Conservation (phyloP, 148 eudicot genomes). For the Rhododendron ferrugineum region DNA sequence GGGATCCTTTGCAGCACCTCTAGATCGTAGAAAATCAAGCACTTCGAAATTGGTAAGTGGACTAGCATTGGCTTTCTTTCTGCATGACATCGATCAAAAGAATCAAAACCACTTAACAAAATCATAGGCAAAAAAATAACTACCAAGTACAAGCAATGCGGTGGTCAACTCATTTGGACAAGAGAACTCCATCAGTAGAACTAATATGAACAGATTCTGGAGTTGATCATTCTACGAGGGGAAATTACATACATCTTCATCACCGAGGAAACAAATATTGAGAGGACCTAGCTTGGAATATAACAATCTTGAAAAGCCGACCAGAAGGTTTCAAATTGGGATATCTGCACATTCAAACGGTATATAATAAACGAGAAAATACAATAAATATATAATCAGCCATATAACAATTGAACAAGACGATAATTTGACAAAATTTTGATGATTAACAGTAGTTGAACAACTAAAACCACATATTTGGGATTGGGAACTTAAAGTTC, state of each 20-base stretch:
- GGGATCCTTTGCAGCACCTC: constrained; percentile 53
- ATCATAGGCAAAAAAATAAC: neutral
- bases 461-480: too few relatives aligned
- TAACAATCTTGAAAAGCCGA: neutral
- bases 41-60: constrained; percentile 48
- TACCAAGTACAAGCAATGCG: neutral
- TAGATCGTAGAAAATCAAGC: constrained; percentile 38
- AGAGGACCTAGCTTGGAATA: neutral
- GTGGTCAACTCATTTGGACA: neutral
- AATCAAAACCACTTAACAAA: neutral
- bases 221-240: neutral
- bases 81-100: constrained; percentile 9
- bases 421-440: too few relatives aligned
- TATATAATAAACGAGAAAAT: neutral
- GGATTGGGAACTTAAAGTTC: too few relatives aligned
- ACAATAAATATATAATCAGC: too few relatives aligned
- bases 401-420: neutral
- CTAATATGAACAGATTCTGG: neutral
- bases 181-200: neutral
- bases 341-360: neutral
- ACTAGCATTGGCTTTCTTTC: constrained; percentile 35
- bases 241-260: constrained; percentile 25
- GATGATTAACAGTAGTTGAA: too few relatives aligned
- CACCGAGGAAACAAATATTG: neutral
- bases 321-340: neutral